Base-by-base conservation (phyloP, 2,329 filamentous ascomycete species). In the Pseudogymnoascus sp. region DNA sequence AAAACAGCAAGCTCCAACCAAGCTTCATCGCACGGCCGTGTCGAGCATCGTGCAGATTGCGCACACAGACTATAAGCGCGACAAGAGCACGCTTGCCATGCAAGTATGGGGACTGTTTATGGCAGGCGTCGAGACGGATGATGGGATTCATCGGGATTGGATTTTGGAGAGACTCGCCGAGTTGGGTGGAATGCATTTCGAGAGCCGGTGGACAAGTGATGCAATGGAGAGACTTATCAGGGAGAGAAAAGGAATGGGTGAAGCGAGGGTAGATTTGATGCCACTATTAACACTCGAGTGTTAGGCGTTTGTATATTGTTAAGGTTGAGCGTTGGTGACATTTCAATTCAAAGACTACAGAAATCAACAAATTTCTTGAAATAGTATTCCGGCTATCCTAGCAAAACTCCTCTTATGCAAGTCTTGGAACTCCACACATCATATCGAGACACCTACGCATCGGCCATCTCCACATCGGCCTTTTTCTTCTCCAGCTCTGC, bases 51-150 rank as follows among this genome's bases (percentile, higher is more conserved):
- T 52, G 45, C 45, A 52, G 9, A 30, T 30, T 12, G 45, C 45
- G 18, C 7, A 52, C 18, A 52, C 45, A 6, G 45, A 52, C 5
- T 52, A 52, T 18, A 9, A 5, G 5, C 45, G 45, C 10, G 45
- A 52, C 4, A 52, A 18, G 9, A 28, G 26, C 26, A 18, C 15
- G 2, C 45, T 52, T 7, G 45, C 23, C 1, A 52, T 52, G 45
- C 26, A 52, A 18, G 45, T 52, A 26, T 73, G 71, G 68, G 70
- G 71, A 4, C 62, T 74, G 5, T 72, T 73, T 59, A 66, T 71
- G n/a, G 72, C 68, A 3, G 71, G 68, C 5, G 62, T 74, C 5
- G 71, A 74, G 61, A 73, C 71, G 4, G 66, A 71, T 9, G 67
- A 71, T 21, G 61, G 66, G 3, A 60, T 71, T 3, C 69, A 73